Percentiles rank a stretch among this genome's conserved stretches.
Evolutionary conservation across 805 yeast species (phyloP).

Genomic region (Suhomyces emberorum): DNA sequence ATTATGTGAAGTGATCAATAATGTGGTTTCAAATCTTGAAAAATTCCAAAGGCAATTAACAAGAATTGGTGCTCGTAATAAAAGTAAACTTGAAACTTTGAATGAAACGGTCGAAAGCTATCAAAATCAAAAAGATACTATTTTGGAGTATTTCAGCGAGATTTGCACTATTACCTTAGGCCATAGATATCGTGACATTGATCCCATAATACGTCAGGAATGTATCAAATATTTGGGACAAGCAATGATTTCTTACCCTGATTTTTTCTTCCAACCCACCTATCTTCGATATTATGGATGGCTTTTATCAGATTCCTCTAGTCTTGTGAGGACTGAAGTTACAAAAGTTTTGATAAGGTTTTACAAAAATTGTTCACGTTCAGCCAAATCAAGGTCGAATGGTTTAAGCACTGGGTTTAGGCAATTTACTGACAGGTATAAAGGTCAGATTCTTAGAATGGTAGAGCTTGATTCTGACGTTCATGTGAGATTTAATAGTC

Average conservation of each 20-base stretch:
- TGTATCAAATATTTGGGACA: slow-evolving; percentile 61
- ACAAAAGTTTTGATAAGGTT: slow-evolving; percentile 51
- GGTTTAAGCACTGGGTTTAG: slow-evolving; percentile 58
- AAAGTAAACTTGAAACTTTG: slow-evolving; percentile 46
- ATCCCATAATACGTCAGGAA: slow-evolving; percentile 65
- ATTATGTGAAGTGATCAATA: slow-evolving; percentile 49
- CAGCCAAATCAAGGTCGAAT: slow-evolving; percentile 2
- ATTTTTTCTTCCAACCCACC: slow-evolving; percentile 62
- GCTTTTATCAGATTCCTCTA: slow-evolving; percentile 71
- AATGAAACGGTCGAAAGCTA: slow-evolving; percentile 35
- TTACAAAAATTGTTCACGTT: slow-evolving; percentile 28
- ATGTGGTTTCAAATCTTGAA: slow-evolving; percentile 33
- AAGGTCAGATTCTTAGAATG: slow-evolving; percentile 63
- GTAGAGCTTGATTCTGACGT: slow-evolving; percentile 42
- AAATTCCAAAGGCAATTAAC: slow-evolving; percentile 44
- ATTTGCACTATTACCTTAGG: slow-evolving; percentile 64
- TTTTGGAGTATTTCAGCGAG: slow-evolving; percentile 60
- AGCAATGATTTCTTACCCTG: slow-evolving; percentile 74
- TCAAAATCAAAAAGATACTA: slow-evolving; percentile 46
- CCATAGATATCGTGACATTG: slow-evolving; percentile 79
- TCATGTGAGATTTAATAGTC: slow-evolving; percentile 49
- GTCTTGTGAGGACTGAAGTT: slow-evolving; percentile 62
- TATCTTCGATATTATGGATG: slow-evolving; percentile 80
- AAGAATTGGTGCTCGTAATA: slow-evolving; percentile 26
- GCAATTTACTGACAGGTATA: slow-evolving; percentile 75